Evolutionary conservation across 495 filamentous ascomycete genomes (phyloP).

Genomic region (Aspergillus diversus): DNA sequence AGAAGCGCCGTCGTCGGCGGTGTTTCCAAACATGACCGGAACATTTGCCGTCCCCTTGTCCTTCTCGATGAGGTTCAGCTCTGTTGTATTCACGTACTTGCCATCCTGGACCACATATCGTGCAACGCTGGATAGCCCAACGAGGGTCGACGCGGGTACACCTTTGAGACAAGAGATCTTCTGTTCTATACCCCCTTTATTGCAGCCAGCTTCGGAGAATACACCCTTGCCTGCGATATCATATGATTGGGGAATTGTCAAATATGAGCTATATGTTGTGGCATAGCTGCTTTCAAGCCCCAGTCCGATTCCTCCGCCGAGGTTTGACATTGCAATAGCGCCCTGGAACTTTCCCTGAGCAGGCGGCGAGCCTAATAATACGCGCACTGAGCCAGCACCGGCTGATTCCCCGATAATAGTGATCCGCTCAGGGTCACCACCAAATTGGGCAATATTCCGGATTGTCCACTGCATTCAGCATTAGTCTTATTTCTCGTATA

Average conservation of each 20-base stretch:
- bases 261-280: conserved; percentile 45
- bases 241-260: conserved; percentile 42
- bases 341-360: conserved; percentile 46
- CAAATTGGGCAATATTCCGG: conserved; percentile 39
- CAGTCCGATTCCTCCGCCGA: conserved; percentile 41
- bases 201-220: conserved; percentile 41
- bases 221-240: conserved; percentile 39
- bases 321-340: conserved; percentile 44
- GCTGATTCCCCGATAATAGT: conserved; percentile 29
- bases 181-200: conserved; percentile 28
- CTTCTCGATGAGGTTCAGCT: conserved; percentile 38
- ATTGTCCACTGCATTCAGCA: conserved; percentile 29
- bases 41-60: conserved; percentile 39
- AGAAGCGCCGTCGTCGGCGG: conserved; percentile 45
- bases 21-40: conserved; percentile 46
- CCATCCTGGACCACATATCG: conserved; percentile 52
- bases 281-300: conserved; percentile 40
- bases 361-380: conserved; percentile 21
- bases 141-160: conserved; percentile 35
- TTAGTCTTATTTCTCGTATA: conserved; percentile 5
- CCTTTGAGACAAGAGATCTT: conserved; percentile 44
- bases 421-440: conserved; percentile 34
- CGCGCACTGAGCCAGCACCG: conserved; percentile 27
- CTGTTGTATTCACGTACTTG: conserved; percentile 39
- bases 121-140: conserved; percentile 36